Base-by-base conservation (phyloP, 106 monocot genomes). In the Phalaenopsis equestris region DNA sequence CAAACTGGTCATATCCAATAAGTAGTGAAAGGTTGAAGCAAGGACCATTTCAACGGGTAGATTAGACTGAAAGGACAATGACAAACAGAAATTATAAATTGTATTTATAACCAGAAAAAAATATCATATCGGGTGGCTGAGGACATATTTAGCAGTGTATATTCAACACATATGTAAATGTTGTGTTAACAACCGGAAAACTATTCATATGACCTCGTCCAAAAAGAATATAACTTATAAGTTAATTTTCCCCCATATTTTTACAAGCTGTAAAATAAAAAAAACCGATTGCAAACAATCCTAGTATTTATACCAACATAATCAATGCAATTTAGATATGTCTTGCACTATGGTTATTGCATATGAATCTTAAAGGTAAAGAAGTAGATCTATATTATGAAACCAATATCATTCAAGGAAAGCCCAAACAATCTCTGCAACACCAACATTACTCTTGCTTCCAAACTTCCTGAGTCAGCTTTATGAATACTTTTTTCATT, bases 161-260 rank as follows among this genome's bases (percentile, higher is more conserved):
- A 74, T 3, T 70, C 39, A 38, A 61, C 12, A 14, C 52, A 70
- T 39, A 38, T 9, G 45, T 3, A 43, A 74, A 74, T 42, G 36
- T 74, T 74, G 43, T 45, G 74, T 45, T n/a, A 74, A n/a, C 42
- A 3, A 70, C 12, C 2, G 70, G 70, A 70, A 70, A 70, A 70
- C 12, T 2, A 70, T 70, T 61, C 21, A 61, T n/a, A 61, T 18
- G 7, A 61, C 61, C 61, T 1, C 21, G n/a, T 61, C n/a, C 21
- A 19, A 21, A 21, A 0, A 61, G 6, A 61, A 52, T 52, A 52
- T 10, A 52, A 12, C 52, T 52, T 39, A 39, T 36, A 36, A 70
- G 39, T 39, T 70, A 12, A 70, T 15, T 39, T 38, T 70, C 43
- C 3, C 61, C 52, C 52, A 52, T 52, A 61, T 61, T 61, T n/a